Base-by-base conservation (phyloP, 2,329 filamentous ascomycete species). In the Huntiella bhutanensis region DNA sequence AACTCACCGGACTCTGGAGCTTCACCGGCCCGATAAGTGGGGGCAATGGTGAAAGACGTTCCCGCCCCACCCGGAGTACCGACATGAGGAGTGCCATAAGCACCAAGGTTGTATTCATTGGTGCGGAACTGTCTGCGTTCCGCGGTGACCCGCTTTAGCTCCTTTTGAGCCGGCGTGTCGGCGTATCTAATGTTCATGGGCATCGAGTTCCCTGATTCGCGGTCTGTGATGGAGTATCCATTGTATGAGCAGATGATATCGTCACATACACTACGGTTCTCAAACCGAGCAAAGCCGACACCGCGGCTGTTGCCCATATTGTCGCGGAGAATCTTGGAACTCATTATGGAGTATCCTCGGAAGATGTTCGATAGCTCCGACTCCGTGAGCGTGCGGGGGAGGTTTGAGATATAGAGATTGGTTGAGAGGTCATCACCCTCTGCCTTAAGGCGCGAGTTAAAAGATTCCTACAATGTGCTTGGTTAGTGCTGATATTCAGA, bases 211-310 rank as follows among this genome's bases (percentile, higher is more conserved):
- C 42, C 43, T 17, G 36, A 37, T 22, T 80, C 77, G 56, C 93
- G 84, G 33, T 82, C 77, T 36, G 82, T 82, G 53, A 83, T 72
- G 28, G 73, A 66, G 54, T 78, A 68, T 53, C 91, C 88, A 63
- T 93, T 87, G 64, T 82, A 98, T 52, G 81, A 77, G 55, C 71
- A 70, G 61, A 98, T 85, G 54, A 98, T 79, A 54, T 86, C 77
- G 55, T 96, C 87, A 54, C 91, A 96, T 54, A 92, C 71, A 1
- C 92, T 83, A 41, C 87, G 88, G 51, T 65, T 72, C 62, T 95
- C 86, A 55, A 98, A 98, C 88, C 91, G 81, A 63, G 88, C 88
- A 65, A 98, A 98, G 34, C 91, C 91, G 59, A 98, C 91, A 54
- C 92, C 88, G 55, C 92, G 88, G 60, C 88, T 94, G 57, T 91